phyloP scores from a whole-genome alignment of 2,329 filamentous ascomycete genomes.

The Purpureocillium takamizusanense region DNA sequence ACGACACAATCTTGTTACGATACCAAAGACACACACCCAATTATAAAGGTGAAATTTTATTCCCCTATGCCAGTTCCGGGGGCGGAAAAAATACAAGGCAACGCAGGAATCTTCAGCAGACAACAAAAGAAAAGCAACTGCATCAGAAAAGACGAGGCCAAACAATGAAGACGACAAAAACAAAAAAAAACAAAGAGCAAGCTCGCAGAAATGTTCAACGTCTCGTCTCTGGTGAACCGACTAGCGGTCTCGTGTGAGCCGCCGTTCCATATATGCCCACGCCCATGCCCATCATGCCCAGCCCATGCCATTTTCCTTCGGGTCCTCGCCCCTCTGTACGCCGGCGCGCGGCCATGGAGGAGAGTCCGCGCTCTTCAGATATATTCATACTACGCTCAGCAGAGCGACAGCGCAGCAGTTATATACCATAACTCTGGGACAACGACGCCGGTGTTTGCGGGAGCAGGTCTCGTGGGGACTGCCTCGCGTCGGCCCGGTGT shows the following conservation, averaged over 20 bases:
- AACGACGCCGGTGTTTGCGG: neutral
- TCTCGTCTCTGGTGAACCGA: no score
- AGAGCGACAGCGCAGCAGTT: constrained; percentile 1
- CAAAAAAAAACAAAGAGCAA: constrained; percentile 14
- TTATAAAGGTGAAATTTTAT: constrained; percentile 12
- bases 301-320: neutral
- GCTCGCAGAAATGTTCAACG: constrained; percentile 4
- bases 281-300: constrained; percentile 3
- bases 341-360: neutral
- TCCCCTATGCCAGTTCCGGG: neutral
- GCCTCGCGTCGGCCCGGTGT: neutral
- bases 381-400: neutral
- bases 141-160: neutral
- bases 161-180: neutral
- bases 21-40: neutral
- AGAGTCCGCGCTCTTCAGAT: neutral
- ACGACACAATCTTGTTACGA: neutral
- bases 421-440: constrained; percentile 5
- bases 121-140: neutral
- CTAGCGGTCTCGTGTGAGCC: constrained; percentile 1
- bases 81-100: no score
- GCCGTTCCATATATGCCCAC: constrained; percentile 1
- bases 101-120: neutral
- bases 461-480: no score
- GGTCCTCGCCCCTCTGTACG: neutral